Conservation (phyloP, 2,329 filamentous ascomycete genomes). For the Remersonia thermophila region DNA sequence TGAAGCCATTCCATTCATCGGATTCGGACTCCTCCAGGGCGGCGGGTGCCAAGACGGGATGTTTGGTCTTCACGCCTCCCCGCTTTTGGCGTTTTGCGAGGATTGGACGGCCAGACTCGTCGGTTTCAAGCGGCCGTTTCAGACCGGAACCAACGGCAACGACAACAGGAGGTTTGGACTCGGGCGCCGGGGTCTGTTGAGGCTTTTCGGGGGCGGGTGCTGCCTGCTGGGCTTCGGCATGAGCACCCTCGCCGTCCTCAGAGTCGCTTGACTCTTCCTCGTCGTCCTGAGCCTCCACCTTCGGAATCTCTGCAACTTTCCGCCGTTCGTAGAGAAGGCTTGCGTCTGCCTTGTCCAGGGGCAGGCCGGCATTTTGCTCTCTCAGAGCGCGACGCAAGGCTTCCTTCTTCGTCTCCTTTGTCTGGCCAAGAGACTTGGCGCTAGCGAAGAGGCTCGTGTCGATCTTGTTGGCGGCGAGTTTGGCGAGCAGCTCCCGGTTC, state of each 20-base stretch:
- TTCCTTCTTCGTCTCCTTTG: slow-evolving; percentile 59
- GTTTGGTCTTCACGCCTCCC: slow-evolving; percentile 45
- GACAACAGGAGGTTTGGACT: not conserved
- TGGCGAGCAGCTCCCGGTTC: slow-evolving; percentile 69
- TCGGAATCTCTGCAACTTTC: slow-evolving; percentile 18
- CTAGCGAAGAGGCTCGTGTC: slow-evolving; percentile 75
- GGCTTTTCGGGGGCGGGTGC: not conserved
- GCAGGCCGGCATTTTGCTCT: slow-evolving; percentile 53
- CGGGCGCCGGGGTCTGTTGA: not conserved
- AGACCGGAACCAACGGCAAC: slow-evolving; percentile 57
- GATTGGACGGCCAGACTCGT: slow-evolving; percentile 66
- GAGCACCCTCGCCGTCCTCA: not conserved
- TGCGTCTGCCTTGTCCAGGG: slow-evolving; percentile 38
- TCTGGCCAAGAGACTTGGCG: slow-evolving; percentile 62
- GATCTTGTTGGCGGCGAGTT: slow-evolving; percentile 64
- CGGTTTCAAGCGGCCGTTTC: slow-evolving; percentile 74
- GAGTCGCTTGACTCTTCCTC: not conserved
- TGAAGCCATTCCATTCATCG: slow-evolving; percentile 53
- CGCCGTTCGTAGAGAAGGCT: slow-evolving; percentile 41
- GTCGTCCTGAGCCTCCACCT: not conserved
- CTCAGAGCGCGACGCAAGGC: slow-evolving; percentile 49
- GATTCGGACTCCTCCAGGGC: slow-evolving; percentile 27
- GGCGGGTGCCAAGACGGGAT: slow-evolving; percentile 34
- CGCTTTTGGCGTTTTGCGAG: slow-evolving; percentile 72
- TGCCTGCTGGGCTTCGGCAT: too few relatives aligned